Conservation (phyloP, 208 protist species). For the Phytomonas serpens region DNA sequence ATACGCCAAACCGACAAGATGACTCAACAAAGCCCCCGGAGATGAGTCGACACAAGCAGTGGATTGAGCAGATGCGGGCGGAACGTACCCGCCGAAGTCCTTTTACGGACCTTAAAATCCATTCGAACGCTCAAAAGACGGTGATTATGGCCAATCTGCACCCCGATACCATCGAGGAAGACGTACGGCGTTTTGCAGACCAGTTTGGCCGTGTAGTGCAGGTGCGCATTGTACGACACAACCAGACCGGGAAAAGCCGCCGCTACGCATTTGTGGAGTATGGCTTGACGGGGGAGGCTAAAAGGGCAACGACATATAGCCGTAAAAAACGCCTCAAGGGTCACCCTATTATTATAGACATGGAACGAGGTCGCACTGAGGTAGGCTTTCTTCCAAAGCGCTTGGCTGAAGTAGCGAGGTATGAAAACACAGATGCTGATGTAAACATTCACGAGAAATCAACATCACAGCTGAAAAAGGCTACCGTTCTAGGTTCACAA, state of each 20-base stretch:
- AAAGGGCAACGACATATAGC: constrained; percentile 39
- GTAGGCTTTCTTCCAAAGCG: constrained; percentile 56
- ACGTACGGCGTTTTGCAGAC: constrained; percentile 71
- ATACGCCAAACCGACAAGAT: background rate
- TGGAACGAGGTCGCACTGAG: constrained; percentile 61
- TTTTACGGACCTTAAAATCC: constrained; percentile 52
- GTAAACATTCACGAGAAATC: no score
- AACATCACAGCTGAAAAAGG: background rate
- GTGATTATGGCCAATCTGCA: constrained; percentile 65
- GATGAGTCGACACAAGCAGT: constrained; percentile 14
- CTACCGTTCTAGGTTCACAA: background rate
- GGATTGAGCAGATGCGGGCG: constrained; percentile 17
- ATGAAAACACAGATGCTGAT: background rate
- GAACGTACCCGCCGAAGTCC: constrained; percentile 30
- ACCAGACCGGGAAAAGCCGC: constrained; percentile 45
- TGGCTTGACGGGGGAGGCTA: constrained; percentile 52
- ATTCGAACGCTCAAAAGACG: constrained; percentile 50
- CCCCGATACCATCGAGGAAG: constrained; percentile 56
- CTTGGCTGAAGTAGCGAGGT: constrained; percentile 21
- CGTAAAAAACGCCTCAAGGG: constrained; percentile 60
- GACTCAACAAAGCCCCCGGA: background rate
- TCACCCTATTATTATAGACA: constrained; percentile 45
- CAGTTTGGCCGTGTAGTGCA: constrained; percentile 74
- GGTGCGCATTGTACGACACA: constrained; percentile 53
- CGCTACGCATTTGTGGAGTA: constrained; percentile 84